Evolutionary conservation across 495 filamentous ascomycete species (phyloP).

Genomic region (Sporormia fimetaria): DNA sequence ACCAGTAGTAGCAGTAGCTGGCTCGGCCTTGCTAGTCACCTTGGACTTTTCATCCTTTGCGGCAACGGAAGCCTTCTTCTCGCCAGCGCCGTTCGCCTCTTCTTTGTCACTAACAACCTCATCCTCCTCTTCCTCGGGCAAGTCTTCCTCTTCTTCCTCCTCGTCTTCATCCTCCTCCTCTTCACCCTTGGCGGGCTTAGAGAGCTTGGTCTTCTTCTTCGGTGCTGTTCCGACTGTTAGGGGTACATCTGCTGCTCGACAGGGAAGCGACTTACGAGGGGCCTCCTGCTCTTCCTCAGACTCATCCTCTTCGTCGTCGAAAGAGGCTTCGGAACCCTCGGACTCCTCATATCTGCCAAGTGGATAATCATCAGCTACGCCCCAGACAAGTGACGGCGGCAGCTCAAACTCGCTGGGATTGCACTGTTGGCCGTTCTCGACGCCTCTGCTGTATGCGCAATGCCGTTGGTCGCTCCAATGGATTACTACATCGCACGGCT

Average conservation of each 20-base stretch:
- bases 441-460: too few relatives aligned
- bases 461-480: too few relatives aligned
- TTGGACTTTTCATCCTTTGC: constrained; percentile 22
- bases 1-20: constrained; percentile 25
- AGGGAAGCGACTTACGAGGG: constrained; percentile 18
- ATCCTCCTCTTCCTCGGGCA: constrained; percentile 12
- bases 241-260: constrained; percentile 4
- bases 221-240: constrained; percentile 14
- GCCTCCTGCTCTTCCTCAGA: constrained; percentile 16
- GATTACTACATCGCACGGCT: too few relatives aligned
- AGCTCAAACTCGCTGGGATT: too few relatives aligned
- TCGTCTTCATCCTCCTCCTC: constrained; percentile 22
- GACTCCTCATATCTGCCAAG: constrained; percentile 25
- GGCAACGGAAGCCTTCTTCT: constrained; percentile 24
- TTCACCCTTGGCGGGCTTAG: constrained; percentile 19
- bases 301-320: constrained; percentile 26
- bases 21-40: constrained; percentile 16
- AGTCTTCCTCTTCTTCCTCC: constrained; percentile 22
- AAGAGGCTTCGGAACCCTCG: constrained; percentile 26
- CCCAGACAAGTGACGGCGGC: too few relatives aligned
- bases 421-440: too few relatives aligned
- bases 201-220: constrained; percentile 17
- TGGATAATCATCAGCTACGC: not conserved
- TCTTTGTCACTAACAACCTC: constrained; percentile 16
- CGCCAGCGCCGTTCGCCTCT: constrained; percentile 20